Evolutionary conservation across 805 yeast species (phyloP).

Genomic region (Cyberlindnera bimundalis): DNA sequence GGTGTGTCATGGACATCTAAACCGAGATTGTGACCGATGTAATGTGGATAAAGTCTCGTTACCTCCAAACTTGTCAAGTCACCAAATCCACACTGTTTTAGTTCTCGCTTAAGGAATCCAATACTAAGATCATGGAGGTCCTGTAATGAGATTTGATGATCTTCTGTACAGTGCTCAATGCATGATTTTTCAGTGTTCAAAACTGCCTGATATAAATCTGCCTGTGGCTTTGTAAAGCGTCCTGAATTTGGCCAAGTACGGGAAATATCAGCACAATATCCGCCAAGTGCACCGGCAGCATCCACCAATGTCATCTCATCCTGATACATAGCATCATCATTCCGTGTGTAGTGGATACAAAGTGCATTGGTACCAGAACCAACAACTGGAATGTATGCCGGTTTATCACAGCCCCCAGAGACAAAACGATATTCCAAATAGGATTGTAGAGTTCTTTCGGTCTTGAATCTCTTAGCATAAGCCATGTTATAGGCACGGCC

Average conservation of each 20-base stretch:
- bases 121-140: constrained; percentile 76
- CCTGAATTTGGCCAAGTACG: constrained; percentile 93
- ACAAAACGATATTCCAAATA: constrained; percentile 80
- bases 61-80: constrained; percentile 49
- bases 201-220: constrained; percentile 85
- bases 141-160: constrained; percentile 52
- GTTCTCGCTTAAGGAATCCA: constrained; percentile 52
- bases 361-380: constrained; percentile 91
- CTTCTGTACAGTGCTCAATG: constrained; percentile 62
- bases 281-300: constrained; percentile 92
- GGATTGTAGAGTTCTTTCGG: constrained; percentile 77
- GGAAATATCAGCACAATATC: constrained; percentile 93
- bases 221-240: constrained; percentile 70
- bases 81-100: constrained; percentile 69
- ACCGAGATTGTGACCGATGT: constrained; percentile 93
- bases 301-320: constrained; percentile 89
- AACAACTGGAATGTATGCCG: constrained; percentile 93
- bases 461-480: constrained; percentile 57
- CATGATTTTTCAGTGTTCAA: constrained; percentile 77
- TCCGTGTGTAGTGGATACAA: constrained; percentile 90
- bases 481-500: constrained; percentile 84
- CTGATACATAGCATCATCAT: constrained; percentile 73
- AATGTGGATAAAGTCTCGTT: constrained; percentile 77
- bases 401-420: constrained; percentile 82
- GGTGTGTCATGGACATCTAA: constrained; percentile 88